Evolutionary conservation across 2,329 filamentous ascomycete species (phyloP), one percentile per base, ranked within the genome.

Genomic region (Colletotrichum falcatum): DNA sequence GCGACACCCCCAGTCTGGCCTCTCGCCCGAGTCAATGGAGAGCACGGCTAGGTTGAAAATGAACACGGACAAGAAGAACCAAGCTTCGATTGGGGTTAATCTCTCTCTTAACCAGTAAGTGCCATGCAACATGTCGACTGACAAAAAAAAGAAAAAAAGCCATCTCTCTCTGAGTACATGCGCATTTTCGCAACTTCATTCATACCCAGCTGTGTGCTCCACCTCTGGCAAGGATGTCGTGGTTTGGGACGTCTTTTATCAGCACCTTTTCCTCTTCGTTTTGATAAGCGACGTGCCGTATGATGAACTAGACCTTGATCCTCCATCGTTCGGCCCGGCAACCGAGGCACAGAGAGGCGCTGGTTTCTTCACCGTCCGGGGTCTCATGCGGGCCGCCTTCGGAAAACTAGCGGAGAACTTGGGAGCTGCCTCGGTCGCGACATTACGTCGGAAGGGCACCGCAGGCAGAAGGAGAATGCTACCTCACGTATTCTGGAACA

Each of bases 321-420:
- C 11, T n/a, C 5, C 26, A 12, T 23, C 5, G 12, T 8, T n/a
- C 23, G 54, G 28, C 26, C 35, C 14, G 39, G 12, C n/a, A 48
- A 49, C 49, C 23, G 16, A 61, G 16, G 37, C 33, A 28, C 16
- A 42, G 39, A 42, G 39, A 42, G 39, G 60, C 65, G 53, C 59
- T 46, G 60, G 54, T 64, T 51, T 58, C 60, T 48, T 37, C 53
- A 18, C 46, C 16, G 18, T 46, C 61, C 30, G 28, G 66, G 54
- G 51, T 49, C 39, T 63, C 48, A 18, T 54, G 66, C 63, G 63
- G 58, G 58, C 51, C 64, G 48, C 1, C 16, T 9, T 70, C 67
- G 64, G 67, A 62, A 70, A 63, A 63, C 58, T 46, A 58, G 67
- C 67, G 67, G 67, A 63, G 56, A 70, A 67, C 67, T 23, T 14